Evolutionary conservation across 768 basidiomycete species (phyloP), one percentile per base, ranked within the genome.

Genomic region (Naganishia onofrii): DNA sequence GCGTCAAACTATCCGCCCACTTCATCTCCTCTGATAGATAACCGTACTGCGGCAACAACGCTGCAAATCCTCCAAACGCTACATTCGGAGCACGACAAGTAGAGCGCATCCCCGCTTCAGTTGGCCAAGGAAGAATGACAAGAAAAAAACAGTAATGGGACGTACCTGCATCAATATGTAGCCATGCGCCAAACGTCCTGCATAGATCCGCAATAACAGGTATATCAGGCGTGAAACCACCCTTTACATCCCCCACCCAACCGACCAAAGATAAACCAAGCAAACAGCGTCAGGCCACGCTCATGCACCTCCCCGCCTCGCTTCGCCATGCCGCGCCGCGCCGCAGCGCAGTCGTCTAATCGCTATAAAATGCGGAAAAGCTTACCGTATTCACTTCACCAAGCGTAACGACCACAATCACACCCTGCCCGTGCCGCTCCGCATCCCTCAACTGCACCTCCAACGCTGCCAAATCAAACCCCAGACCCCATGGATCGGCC

Each of bases 381-480:
- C 76, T 54, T 34, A 81, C 81, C 2, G 84, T 83, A 71, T 84
- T 84, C 46, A 84, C 83, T 72, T 84, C 84, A 3, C 83, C 83
- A 19, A 82, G 76, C 1, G 78, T 77, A 23, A 78, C 76, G 8
- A 71, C 77, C 6, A 82, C 73, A 12, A 80, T 76, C 0, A 80
- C 75, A 0, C 77, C 82, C 53, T 76, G 74, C 0, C 82, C 81
- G 5, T 64, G 48, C n/a, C 67, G 70, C 29, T 71, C 51, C 42
- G 79, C 79, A 21, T 53, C 70, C 65, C 74, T 73, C 68, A 84
- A 58, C 0, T 75, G 31, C 21, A 36, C 58, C 68, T 82, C 81
- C 32, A 84, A 70, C 38, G 51, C 63, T 0, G 13, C 70, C 6
- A 83, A 48, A 57, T 83, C 82, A 60, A 83, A 82, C 0, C 72